These are phyloP conservation scores for Mucor indicus DNA, from an alignment of 371 early-diverging fungal species.

Conservation along the genomic window DNA sequence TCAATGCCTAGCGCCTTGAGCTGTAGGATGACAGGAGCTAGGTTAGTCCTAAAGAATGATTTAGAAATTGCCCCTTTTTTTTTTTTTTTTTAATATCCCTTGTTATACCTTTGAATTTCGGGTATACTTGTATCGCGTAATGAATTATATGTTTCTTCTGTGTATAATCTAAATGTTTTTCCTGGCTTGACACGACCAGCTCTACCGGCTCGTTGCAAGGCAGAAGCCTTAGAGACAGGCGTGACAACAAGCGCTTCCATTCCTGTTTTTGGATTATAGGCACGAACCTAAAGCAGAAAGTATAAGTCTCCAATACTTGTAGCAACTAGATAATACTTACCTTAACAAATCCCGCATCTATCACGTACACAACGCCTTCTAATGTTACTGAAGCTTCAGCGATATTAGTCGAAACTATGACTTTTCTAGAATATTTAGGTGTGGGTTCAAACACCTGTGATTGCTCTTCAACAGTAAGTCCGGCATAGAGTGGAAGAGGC, in stretches of 20 bases:
- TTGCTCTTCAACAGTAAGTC: constrained; percentile 68
- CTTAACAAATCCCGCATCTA: constrained; percentile 86
- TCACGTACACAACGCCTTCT: constrained; percentile 80
- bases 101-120: constrained; percentile 67
- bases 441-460: constrained; percentile 66
- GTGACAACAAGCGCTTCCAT: constrained; percentile 61
- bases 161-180: constrained; percentile 68
- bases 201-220: constrained; percentile 79
- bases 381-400: constrained; percentile 89
- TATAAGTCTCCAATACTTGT: background rate
- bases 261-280: constrained; percentile 61
- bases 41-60: constrained; percentile 29
- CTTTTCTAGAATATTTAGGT: constrained; percentile 66
- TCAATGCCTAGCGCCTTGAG: constrained; percentile 78
- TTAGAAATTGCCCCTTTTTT: background rate
- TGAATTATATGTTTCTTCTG: constrained; percentile 61
- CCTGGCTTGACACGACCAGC: constrained; percentile 76
- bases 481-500: constrained; percentile 76
- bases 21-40: constrained; percentile 62
- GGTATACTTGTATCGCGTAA: constrained; percentile 58
- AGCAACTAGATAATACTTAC: constrained; percentile 23
- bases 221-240: constrained; percentile 70
- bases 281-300: constrained; percentile 49
- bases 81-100: no score
- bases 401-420: constrained; percentile 79